Conservation (phyloP, 257 asterid genomes). For the Nicotiana otophora region DNA sequence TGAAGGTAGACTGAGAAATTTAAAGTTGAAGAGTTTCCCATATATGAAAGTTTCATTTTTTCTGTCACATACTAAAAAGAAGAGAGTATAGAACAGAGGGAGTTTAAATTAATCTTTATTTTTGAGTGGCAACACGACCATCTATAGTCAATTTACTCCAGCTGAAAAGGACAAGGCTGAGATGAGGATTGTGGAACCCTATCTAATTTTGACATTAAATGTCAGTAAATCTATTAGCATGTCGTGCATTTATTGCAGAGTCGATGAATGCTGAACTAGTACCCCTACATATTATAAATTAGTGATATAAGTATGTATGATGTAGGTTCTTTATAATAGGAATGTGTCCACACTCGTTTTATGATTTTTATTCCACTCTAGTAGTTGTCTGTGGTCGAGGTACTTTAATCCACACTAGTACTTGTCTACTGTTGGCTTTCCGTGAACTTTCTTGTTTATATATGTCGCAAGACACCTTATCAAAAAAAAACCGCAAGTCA, state of each 20-base stretch:
- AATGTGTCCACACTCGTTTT: neutral
- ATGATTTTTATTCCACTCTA: neutral
- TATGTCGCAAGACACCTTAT: neutral
- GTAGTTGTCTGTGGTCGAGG: neutral
- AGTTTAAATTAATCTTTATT: neutral
- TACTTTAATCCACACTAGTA: neutral
- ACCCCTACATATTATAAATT: neutral
- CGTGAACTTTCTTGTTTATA: neutral
- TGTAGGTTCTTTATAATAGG: neutral
- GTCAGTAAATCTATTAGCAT: neutral
- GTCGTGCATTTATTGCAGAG: neutral
- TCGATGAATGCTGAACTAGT: neutral
- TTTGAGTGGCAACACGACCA: neutral
- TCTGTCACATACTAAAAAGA: too few relatives aligned
- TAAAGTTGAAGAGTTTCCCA: too few relatives aligned
- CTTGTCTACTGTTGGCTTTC: neutral
- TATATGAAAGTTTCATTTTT: too few relatives aligned
- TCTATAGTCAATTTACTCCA: neutral
- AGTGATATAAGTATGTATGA: neutral
- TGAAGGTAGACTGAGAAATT: too few relatives aligned
- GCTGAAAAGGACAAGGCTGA: neutral
- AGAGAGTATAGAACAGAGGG: too few relatives aligned
- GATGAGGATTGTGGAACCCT: neutral
- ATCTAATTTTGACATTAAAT: neutral
- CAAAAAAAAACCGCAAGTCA: neutral